These are phyloP conservation scores for Heritiera fomes DNA, from an alignment of 345 rosid species.

Conservation along the genomic window DNA sequence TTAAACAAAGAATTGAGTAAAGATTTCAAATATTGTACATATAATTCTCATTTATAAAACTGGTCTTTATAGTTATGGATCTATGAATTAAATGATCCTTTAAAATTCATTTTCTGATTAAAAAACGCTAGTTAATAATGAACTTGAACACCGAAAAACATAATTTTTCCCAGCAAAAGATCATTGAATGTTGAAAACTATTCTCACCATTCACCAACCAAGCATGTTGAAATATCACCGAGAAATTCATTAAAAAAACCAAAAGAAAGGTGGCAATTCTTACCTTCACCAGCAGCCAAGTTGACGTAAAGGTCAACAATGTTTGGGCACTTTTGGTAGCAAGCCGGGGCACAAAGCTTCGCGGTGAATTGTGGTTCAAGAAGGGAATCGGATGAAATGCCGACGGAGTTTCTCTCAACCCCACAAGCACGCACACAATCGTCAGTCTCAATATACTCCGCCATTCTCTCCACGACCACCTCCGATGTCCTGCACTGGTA, in stretches of 20 bases:
- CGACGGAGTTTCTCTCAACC: conserved; percentile 71
- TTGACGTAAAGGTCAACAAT: conserved; percentile 92
- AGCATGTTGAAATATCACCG: not conserved
- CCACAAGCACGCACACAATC: conserved; percentile 79
- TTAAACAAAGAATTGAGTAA: too few relatives aligned
- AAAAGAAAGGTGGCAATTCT: not conserved
- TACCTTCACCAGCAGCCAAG: conserved; percentile 98
- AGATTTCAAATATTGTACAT: too few relatives aligned
- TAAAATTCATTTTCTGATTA: too few relatives aligned
- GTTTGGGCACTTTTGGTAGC: conserved; percentile 79
- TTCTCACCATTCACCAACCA: not conserved
- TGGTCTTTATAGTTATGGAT: too few relatives aligned
- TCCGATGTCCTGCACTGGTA: conserved; percentile 81
- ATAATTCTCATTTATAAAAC: too few relatives aligned
- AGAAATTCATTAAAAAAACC: not conserved
- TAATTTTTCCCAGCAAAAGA: too few relatives aligned
- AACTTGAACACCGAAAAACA: too few relatives aligned
- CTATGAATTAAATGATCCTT: too few relatives aligned
- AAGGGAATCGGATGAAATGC: conserved; percentile 90
- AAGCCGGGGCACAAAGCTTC: conserved; percentile 79
- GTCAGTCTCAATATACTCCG: conserved; percentile 74
- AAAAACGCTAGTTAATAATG: too few relatives aligned
- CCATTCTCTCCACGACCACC: conserved; percentile 73
- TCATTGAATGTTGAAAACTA: too few relatives aligned
- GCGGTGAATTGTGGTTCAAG: conserved; percentile 72